Conservation (phyloP, 169 alveolate species). For the Perkinsus marinus region DNA sequence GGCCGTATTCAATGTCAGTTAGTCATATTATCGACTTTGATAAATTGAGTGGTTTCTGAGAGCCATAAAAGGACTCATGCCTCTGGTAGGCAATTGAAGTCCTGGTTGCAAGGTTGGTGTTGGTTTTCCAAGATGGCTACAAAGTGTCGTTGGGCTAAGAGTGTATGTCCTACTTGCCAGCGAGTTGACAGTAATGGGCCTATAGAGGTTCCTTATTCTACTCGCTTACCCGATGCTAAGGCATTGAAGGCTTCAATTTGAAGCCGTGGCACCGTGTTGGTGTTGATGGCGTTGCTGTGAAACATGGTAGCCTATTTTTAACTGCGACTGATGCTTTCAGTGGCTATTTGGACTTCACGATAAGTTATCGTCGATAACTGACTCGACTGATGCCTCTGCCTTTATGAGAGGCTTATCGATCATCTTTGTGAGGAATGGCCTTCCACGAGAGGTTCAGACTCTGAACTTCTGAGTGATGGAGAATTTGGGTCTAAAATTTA, state of each 20-base stretch:
- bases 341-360: neutral
- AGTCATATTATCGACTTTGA: neutral
- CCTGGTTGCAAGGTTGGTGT: neutral
- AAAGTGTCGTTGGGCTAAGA: neutral
- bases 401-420: neutral
- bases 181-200: neutral
- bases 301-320: neutral
- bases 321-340: neutral
- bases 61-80: neutral
- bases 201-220: neutral
- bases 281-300: neutral
- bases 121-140: neutral
- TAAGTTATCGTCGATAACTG: no score
- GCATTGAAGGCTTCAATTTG: no score
- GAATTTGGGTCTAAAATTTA: no score
- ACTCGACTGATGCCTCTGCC: neutral
- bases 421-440: neutral
- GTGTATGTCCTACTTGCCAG: neutral
- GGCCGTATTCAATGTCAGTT: neutral
- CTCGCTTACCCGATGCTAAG: neutral
- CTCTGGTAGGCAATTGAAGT: neutral
- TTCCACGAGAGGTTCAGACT: neutral
- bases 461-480: no score
- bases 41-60: neutral
- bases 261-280: neutral